Base-by-base conservation (phyloP, 805 yeast species). In the Yamadazyma insecticola region DNA sequence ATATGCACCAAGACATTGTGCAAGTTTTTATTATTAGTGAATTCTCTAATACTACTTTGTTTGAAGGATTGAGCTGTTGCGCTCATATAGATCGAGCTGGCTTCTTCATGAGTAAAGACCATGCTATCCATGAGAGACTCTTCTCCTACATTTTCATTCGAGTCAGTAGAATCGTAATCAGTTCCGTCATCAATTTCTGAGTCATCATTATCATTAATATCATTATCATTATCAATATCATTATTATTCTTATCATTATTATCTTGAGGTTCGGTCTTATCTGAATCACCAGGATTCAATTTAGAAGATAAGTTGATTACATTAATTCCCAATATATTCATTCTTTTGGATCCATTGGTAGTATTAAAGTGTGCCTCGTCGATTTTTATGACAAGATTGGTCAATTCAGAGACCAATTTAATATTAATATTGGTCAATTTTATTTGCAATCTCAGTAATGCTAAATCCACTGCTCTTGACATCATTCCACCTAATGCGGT, bases 11-110 rank as follows among this genome's bases (percentile, higher is more conserved):
- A 19, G 3, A 36, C 26, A 13, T 7, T 21, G 3, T 28, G 36
- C 11, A 16, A 11, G 5, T 33, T 2, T 54, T 51, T n/a, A 12
- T 13, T 5, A 25, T 22, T 13, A 18, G 16, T 3, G 25, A 33
- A 11, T 24, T 30, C 34, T 13, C 26, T 17, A 4, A 13, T 14
- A 10, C 19, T 5, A 4, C 24, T 18, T 7, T 11, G 16, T 19
- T 43, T 43, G 29, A 68, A 58, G 2, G 75, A 49, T 29, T 72
- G 68, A 0, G 85, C 76, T 8, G 81, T 64, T 2, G 95, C 94
- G 54, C 94, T 84, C 89, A 84, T 77, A 49, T 83, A 86, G 13
- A 85, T 69, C 3, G 88, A 78, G 28, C 76, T 69, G 1, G 85
- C 81, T 34, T 80, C 82, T 30, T 73, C 77, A 32, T 75, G 80